These are phyloP conservation scores for Phytophthora fragariaefolia DNA, from an alignment of 352 stramenopile genomes.

Conservation along the genomic window DNA sequence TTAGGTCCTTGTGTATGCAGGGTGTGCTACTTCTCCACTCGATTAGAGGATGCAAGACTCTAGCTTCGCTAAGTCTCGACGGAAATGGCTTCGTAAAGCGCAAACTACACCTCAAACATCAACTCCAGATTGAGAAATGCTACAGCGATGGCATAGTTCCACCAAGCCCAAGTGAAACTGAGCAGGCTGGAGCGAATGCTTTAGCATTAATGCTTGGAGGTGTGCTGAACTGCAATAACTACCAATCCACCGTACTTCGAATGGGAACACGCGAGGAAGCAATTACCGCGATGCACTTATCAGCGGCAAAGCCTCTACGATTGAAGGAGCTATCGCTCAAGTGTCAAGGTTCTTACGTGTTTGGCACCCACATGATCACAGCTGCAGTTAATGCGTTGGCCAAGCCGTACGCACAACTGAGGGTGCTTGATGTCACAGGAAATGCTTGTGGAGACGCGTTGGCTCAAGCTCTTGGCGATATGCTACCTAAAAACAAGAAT, in stretches of 20 bases:
- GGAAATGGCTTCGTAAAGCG: conserved; percentile 66
- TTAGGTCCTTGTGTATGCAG: conserved; percentile 29
- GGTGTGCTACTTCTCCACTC: conserved; percentile 66
- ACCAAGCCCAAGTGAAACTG: conserved; percentile 33
- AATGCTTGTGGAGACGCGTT: conserved; percentile 78
- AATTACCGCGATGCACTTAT: conserved; percentile 15
- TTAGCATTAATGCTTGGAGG: conserved; percentile 53
- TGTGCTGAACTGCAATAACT: conserved; percentile 24
- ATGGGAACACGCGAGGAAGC: conserved; percentile 21
- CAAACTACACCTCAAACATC: conserved; percentile 26
- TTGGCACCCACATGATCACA: conserved; percentile 55
- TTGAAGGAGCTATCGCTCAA: conserved; percentile 70
- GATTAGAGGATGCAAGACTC: conserved; percentile 54
- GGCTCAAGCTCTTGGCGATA: conserved; percentile 45
- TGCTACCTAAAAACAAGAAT: conserved; percentile 62
- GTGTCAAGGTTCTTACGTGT: conserved; percentile 56
- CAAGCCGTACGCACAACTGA: conserved; percentile 46
- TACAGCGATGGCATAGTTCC: conserved; percentile 18
- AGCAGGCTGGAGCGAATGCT: conserved; percentile 48
- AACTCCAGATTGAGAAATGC: conserved; percentile 27
- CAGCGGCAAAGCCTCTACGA: conserved; percentile 36
- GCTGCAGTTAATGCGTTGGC: conserved; percentile 53
- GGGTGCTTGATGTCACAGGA: conserved; percentile 76
- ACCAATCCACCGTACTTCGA: conserved; percentile 20
- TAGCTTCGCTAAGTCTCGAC: conserved; percentile 73